A percentile compares a stretch with the other conserved stretches of the same genome.
Evolutionary conservation across 73 alveolate species (phyloP).

Genomic region (Loxodes magnus): DNA sequence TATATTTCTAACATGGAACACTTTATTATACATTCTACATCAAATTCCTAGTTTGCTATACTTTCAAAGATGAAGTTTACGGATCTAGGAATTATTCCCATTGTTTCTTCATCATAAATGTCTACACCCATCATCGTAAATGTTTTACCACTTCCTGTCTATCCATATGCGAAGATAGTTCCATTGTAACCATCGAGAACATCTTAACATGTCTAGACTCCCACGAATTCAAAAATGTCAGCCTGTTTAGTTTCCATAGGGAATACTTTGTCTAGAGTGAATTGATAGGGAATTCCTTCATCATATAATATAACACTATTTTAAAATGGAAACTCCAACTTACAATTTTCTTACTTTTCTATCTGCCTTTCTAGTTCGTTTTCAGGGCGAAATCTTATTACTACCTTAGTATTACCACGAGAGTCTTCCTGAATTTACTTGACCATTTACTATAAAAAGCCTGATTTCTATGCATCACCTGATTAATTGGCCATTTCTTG

Average conservation of each 20-base stretch:
- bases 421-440: too few relatives aligned
- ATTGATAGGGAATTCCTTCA: too few relatives aligned
- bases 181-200: conserved; percentile 73
- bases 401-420: too few relatives aligned
- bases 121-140: conserved; percentile 73
- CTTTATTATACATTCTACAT: conserved; percentile 57
- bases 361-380: too few relatives aligned
- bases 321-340: too few relatives aligned
- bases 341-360: too few relatives aligned
- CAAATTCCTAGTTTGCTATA: conserved; percentile 42
- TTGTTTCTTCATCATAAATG: conserved; percentile 33
- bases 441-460: too few relatives aligned
- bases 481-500: too few relatives aligned
- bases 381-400: too few relatives aligned
- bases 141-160: conserved; percentile 95
- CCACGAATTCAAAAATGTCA: conserved; percentile 36
- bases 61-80: conserved; percentile 53
- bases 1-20: conserved; percentile 77
- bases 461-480: too few relatives aligned
- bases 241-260: conserved; percentile 26
- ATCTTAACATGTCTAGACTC: conserved; percentile 26
- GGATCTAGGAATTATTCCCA: conserved; percentile 76
- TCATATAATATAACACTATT: too few relatives aligned
- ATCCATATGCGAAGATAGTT: conserved; percentile 91
- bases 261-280: conserved; percentile 34